Evolutionary conservation across 257 asterid species (phyloP).

Genomic region (Fraxinus americana): DNA sequence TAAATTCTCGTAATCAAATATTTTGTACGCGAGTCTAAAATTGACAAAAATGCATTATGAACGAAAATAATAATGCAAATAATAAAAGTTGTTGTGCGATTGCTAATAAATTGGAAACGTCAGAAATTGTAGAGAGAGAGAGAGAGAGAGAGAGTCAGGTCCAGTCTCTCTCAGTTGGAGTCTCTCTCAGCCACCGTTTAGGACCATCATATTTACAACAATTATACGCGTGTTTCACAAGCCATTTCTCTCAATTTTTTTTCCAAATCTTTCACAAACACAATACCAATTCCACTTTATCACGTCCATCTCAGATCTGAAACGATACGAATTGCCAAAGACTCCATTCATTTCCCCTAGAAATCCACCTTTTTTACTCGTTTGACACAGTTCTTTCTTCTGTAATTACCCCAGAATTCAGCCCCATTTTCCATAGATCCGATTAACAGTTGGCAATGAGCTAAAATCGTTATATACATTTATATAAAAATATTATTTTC

Average conservation of each 20-base stretch:
- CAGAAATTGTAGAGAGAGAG: no score
- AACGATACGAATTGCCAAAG: slow-evolving; percentile 27
- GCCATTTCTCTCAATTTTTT: slow-evolving; percentile 42
- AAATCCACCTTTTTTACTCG: slow-evolving; percentile 27
- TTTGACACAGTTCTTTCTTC: slow-evolving; percentile 18
- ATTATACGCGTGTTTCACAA: slow-evolving; percentile 48
- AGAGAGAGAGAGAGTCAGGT: no score
- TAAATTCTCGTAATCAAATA: no score
- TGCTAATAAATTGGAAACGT: no score
- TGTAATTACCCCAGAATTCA: background rate
- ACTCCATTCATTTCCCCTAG: slow-evolving; percentile 12
- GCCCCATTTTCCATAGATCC: slow-evolving; percentile 34
- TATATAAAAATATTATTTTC: background rate
- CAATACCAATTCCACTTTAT: background rate
- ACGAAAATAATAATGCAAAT: no score
- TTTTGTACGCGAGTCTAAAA: no score
- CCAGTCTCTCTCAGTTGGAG: no score
- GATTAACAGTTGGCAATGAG: slow-evolving; percentile 39
- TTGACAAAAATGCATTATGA: no score
- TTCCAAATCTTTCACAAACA: background rate
- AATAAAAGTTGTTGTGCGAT: no score
- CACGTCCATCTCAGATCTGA: slow-evolving; percentile 51
- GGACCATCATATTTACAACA: slow-evolving; percentile 33
- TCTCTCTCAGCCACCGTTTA: slow-evolving; percentile 35
- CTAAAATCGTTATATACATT: slow-evolving; percentile 24